A percentile compares a stretch with the other conserved stretches of the same genome.
Conservation (phyloP, 257 asterid genomes). For the Haberlea rhodopensis region DNA sequence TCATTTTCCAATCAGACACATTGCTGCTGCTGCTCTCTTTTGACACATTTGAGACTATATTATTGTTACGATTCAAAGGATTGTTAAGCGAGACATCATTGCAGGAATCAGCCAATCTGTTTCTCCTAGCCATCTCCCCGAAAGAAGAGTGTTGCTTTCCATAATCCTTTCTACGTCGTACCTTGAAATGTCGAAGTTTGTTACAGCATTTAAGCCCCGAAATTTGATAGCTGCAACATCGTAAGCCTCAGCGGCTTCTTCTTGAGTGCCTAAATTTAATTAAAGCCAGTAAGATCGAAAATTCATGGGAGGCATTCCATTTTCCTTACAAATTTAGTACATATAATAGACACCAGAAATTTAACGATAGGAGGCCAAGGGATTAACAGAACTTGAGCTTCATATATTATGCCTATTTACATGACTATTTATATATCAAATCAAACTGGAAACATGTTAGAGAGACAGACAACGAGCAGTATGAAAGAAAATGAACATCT, state of each 20-base stretch:
- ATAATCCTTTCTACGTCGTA: constrained; percentile 77
- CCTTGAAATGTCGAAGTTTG: constrained; percentile 77
- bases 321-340: neutral
- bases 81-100: neutral
- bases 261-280: constrained; percentile 69
- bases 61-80: constrained; percentile 5
- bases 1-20: constrained; percentile 49
- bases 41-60: constrained; percentile 23
- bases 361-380: neutral
- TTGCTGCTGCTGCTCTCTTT: constrained; percentile 26
- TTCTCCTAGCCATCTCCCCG: constrained; percentile 73
- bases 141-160: constrained; percentile 79
- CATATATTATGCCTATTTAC: neutral
- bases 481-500: neutral
- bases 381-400: neutral
- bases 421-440: neutral
- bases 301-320: neutral
- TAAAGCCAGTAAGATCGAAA: neutral
- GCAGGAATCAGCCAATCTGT: constrained; percentile 24
- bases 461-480: too few species aligned
- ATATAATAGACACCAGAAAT: neutral
- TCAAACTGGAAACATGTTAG: neutral
- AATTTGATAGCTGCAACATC: constrained; percentile 94
- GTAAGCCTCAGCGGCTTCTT: constrained; percentile 99
- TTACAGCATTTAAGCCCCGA: constrained; percentile 82